Evolutionary conservation across 2,329 filamentous ascomycete species (phyloP), one percentile per base, ranked within the genome.

Genomic region (Aspergillus unguis): DNA sequence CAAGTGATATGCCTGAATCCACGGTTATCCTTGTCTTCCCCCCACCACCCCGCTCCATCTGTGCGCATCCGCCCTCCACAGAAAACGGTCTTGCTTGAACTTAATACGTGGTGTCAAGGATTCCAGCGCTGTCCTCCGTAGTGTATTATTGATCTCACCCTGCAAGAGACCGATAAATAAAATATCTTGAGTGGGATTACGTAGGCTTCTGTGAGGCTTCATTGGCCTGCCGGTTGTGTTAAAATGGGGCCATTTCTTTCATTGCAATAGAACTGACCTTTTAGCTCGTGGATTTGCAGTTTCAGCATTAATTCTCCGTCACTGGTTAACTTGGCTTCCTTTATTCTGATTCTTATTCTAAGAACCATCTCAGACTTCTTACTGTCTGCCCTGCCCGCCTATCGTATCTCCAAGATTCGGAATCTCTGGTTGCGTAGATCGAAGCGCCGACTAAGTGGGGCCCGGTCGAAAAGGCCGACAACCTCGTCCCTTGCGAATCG

Each of bases 391-490:
- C 17, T 17, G 17, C 17, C 17, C 17, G 17, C 17, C 17, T 17
- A 17, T 17, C 17, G 17, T 17, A 17, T 17, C 17, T 17, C 17
- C 17, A 17, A 7, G 25, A 23, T 44, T 7, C 41, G 23, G 41
- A 6, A 25, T 10, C 28, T 31, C 26, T 32, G 10, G 26, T 38
- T 37, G 10, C 32, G 35, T 53, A 46, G 46, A 50, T 53, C 45
- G 33, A 50, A 49, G 43, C 51, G 51, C 46, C 51, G 33, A 44
- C 46, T 42, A 53, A 53, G 51, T 53, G 51, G 51, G 46, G 36
- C 51, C 46, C 41, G 46, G 46, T 42, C 43, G 32, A 9, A 28
- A 41, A 44, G 36, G 42, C 36, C 43, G 23, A 28, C 51, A 37
- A 53, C 51, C 31, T 44, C 46, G 35, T 53, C 32, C 32, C 35